Percentiles rank a stretch among this genome's conserved stretches.
These are phyloP conservation scores for Populus hybrid DNA, from an alignment of 441 rosid genomes.

Conservation along the genomic window DNA sequence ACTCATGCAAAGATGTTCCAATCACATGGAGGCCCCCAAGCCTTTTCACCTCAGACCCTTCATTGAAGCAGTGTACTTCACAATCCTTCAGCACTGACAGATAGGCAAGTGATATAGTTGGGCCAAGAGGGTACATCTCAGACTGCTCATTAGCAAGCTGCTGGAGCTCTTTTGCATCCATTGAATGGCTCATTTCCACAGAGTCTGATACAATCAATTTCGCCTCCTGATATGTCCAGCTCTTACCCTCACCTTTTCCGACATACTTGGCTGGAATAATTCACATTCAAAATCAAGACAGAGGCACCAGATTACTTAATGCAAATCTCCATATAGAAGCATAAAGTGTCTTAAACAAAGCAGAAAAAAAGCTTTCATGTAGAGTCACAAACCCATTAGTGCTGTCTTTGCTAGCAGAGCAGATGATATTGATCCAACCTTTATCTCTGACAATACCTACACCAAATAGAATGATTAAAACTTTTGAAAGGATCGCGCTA, in stretches of 20 bases:
- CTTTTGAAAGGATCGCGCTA: constrained; percentile 11
- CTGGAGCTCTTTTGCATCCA: constrained; percentile 54
- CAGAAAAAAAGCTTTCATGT: constrained; percentile 16
- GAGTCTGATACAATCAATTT: constrained; percentile 69
- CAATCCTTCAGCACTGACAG: constrained; percentile 85
- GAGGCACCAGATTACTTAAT: not conserved
- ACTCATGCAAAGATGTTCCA: constrained; percentile 96
- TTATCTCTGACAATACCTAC: constrained; percentile 78
- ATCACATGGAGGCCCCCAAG: constrained; percentile 98
- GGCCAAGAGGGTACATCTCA: constrained; percentile 91
- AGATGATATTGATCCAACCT: constrained; percentile 75
- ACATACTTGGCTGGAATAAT: constrained; percentile 74
- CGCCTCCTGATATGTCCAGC: constrained; percentile 76
- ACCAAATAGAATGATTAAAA: constrained; percentile 21
- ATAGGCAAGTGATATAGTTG: constrained; percentile 82
- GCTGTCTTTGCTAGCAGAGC: constrained; percentile 84
- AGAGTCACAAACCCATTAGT: constrained; percentile 64
- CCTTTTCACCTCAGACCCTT: constrained; percentile 91
- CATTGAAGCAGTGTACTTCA: constrained; percentile 77
- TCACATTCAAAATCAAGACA: constrained; percentile 25
- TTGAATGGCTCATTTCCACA: constrained; percentile 79
- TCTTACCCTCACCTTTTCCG: constrained; percentile 87
- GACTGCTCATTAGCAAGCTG: constrained; percentile 74
- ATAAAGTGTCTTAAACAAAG: constrained; percentile 8
- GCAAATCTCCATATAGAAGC: not conserved